A percentile compares a stretch with the other conserved stretches of the same genome.
phyloP scores from a whole-genome alignment of 192 early-diverging fungal genomes.

The Mortierella antarctica region DNA sequence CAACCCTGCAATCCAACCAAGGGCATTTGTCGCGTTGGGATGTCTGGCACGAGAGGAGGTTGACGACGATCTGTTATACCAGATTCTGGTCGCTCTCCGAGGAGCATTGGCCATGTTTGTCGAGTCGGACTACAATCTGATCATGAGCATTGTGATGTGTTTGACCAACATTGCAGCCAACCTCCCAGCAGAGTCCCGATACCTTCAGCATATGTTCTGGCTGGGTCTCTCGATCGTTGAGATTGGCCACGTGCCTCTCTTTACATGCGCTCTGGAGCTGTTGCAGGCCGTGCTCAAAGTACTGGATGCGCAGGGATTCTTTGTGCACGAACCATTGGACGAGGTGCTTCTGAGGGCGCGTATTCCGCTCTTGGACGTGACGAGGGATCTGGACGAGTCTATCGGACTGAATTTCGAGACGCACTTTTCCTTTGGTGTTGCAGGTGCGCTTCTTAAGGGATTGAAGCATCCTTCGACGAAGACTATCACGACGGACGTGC shows the following conservation, averaged over 20 bases:
- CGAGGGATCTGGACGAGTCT: slow-evolving; percentile 75
- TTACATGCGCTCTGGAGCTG: slow-evolving; percentile 76
- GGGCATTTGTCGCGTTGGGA: slow-evolving; percentile 92
- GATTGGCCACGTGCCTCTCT: slow-evolving; percentile 85
- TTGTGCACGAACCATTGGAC: slow-evolving; percentile 76
- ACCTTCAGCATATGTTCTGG: slow-evolving; percentile 92
- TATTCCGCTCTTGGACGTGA: slow-evolving; percentile 75
- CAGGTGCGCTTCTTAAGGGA: slow-evolving; percentile 85
- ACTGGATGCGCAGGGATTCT: slow-evolving; percentile 79
- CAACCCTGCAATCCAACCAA: slow-evolving; percentile 93
- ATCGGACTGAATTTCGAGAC: slow-evolving; percentile 86
- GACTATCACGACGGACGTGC: slow-evolving; percentile 73
- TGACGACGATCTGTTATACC: slow-evolving; percentile 94
- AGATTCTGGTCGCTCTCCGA: slow-evolving; percentile 89
- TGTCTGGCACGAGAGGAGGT: slow-evolving; percentile 89
- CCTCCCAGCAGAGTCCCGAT: slow-evolving; percentile 83
- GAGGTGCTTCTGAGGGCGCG: slow-evolving; percentile 79
- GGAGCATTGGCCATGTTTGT: slow-evolving; percentile 88
- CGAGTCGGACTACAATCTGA: slow-evolving; percentile 82
- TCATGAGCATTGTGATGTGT: slow-evolving; percentile 89
- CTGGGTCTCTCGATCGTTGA: slow-evolving; percentile 87
- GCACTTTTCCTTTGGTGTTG: slow-evolving; percentile 89
- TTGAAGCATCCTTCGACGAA: slow-evolving; percentile 82
- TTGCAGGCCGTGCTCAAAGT: slow-evolving; percentile 78
- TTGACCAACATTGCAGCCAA: slow-evolving; percentile 90